Evolutionary conservation across 2,329 filamentous ascomycete species (phyloP).

Genomic region (Fonsecaea monophora): DNA sequence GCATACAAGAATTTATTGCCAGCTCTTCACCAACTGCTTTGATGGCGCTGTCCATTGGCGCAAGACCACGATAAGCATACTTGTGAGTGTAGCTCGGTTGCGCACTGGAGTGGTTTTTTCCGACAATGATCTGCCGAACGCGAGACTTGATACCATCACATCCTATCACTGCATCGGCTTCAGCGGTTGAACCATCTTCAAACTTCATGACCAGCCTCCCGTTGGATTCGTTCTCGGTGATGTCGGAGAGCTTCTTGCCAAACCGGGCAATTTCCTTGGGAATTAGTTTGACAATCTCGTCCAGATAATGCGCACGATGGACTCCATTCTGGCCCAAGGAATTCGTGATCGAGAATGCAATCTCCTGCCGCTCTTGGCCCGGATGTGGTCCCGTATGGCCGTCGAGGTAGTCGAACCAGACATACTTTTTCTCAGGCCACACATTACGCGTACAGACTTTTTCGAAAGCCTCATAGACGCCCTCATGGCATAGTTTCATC

Average conservation of each 20-base stretch:
- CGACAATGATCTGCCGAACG: conserved; percentile 61
- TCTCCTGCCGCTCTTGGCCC: conserved; percentile 46
- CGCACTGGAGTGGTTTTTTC: conserved; percentile 52
- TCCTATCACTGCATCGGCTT: conserved; percentile 56
- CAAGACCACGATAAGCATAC: conserved; percentile 67
- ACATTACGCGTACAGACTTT: conserved; percentile 43
- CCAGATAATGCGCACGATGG: conserved; percentile 58
- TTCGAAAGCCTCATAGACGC: conserved; percentile 51
- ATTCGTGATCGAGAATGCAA: conserved; percentile 50
- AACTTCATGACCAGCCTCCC: conserved; percentile 51
- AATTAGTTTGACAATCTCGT: conserved; percentile 57
- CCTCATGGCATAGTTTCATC: conserved; percentile 55
- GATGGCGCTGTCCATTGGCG: conserved; percentile 64
- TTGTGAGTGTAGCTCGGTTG: conserved; percentile 59
- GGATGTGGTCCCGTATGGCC: conserved; percentile 41
- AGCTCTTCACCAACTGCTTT: conserved; percentile 58
- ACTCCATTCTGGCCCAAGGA: conserved; percentile 43
- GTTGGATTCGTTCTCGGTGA: conserved; percentile 22
- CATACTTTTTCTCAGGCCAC: conserved; percentile 45
- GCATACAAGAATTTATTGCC: conserved; percentile 54
- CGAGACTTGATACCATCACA: conserved; percentile 70
- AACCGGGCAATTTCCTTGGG: conserved; percentile 52
- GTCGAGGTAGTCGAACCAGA: conserved; percentile 54
- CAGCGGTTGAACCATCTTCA: conserved; percentile 51
- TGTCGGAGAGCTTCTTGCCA: conserved; percentile 47